Evolutionary conservation across 2,329 filamentous ascomycete genomes (phyloP), one percentile per base, ranked within the genome.

Genomic region (Septoria linicola): DNA sequence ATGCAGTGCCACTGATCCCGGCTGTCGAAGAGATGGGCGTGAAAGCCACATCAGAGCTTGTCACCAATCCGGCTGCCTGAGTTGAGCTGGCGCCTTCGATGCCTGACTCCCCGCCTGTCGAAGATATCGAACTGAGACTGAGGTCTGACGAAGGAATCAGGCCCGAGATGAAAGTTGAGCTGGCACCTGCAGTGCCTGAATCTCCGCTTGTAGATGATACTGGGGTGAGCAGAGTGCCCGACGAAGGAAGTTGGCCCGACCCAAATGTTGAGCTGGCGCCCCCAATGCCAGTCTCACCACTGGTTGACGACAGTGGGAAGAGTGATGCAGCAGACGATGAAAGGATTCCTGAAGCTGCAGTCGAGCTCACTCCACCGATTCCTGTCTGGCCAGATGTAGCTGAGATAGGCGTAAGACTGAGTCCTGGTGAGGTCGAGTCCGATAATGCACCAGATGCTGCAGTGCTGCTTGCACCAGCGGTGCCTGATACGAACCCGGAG

Each of bases 401-500:
- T 8, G 51, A 57, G 35, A 57, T 50, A 6, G 44, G 50, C 10
- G 48, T 58, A 5, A 53, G 8, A 23, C 3, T 19, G 8, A 34
- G 44, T 6, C 17, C 23, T n/a, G 23, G 13, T 11, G 35, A 31
- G 16, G 44, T 47, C 8, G 39, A 49, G 44, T 45, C 41, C 21
- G 55, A 55, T n/a, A 51, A 19, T 7, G 20, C 43, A n/a, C 49
- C 56, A 25, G 54, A 54, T 21, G 39, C 41, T 25, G n/a, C 36
- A 13, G 52, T 57, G 35, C 57, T 54, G 34, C 45, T 51, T 10
- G 45, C 55, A 16, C 58, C 56, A 21, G 44, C 49, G 17, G 31
- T 54, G n/a, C 55, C 55, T n/a, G 53, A 45, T 6, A 49, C 49
- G 8, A 11, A 45, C 3, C 62, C 60, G 8, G 59, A 61, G n/a